phyloP scores from a whole-genome alignment of 1,284 basidiomycete genomes.

The Trichosporon sp. region DNA sequence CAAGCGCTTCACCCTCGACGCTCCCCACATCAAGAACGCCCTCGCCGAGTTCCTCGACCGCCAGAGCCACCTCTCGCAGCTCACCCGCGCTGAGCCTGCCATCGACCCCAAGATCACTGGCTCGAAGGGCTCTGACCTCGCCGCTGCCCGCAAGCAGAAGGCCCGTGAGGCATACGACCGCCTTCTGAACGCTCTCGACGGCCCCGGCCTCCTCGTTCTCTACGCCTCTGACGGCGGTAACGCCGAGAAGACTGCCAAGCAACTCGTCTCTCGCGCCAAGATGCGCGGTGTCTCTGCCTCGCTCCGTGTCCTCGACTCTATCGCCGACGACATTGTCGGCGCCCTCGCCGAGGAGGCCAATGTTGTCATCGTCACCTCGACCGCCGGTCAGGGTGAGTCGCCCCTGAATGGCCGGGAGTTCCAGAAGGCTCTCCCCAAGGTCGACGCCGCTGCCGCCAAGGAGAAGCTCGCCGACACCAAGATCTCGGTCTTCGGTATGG shows the following conservation, averaged over 20 bases:
- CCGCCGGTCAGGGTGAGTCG: slow-evolving; percentile 98
- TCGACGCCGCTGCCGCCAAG: slow-evolving; percentile 50
- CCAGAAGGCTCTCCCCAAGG: slow-evolving; percentile 76
- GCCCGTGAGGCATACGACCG: slow-evolving; percentile 83
- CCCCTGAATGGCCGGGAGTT: slow-evolving; percentile 92
- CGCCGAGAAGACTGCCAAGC: slow-evolving; percentile 93
- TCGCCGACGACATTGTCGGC: slow-evolving; percentile 58
- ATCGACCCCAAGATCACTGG: slow-evolving; percentile 78
- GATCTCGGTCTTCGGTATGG: slow-evolving; percentile 87
- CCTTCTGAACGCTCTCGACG: slow-evolving; percentile 77
- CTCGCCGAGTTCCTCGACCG: slow-evolving; percentile 92
- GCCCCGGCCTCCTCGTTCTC: slow-evolving; percentile 79
- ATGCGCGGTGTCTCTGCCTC: slow-evolving; percentile 75
- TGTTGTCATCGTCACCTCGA: slow-evolving; percentile 83
- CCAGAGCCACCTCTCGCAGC: slow-evolving; percentile 91
- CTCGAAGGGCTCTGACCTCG: slow-evolving; percentile 75
- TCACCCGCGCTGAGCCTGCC: slow-evolving; percentile 69
- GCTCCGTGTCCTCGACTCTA: slow-evolving; percentile 64
- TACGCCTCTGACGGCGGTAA: slow-evolving; percentile 92
- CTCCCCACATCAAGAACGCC: slow-evolving; percentile 88
- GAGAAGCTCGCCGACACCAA: slow-evolving; percentile 55
- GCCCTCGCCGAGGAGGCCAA: slow-evolving; percentile 59
- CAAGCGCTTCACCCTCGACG: slow-evolving; percentile 82
- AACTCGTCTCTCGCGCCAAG: slow-evolving; percentile 75
- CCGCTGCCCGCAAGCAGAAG: slow-evolving; percentile 74